A percentile compares a stretch with the other conserved stretches of the same genome.
phyloP scores from a whole-genome alignment of 148 eudicot species.

The Salicornia ramosissima region DNA sequence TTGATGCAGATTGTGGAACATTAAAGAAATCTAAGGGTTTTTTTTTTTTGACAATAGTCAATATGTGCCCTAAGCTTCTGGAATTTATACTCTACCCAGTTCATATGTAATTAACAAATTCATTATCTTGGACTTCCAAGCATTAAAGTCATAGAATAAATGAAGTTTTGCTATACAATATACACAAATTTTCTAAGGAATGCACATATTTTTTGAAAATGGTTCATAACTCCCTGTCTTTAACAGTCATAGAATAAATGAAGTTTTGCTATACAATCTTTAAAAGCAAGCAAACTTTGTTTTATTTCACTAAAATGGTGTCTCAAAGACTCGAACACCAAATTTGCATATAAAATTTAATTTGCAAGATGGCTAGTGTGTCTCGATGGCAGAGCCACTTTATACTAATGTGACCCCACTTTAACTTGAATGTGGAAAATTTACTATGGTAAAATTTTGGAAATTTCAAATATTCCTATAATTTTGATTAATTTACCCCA shows the following conservation, averaged over 20 bases:
- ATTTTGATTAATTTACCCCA: too few species aligned
- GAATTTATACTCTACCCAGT: not conserved
- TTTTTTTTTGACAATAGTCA: not conserved
- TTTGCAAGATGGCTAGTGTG: not conserved
- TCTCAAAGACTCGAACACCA: not conserved
- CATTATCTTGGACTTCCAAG: not conserved
- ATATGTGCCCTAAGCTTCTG: not conserved
- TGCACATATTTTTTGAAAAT: not conserved
- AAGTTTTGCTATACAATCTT: not conserved
- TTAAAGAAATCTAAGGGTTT: not conserved
- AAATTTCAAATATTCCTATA: too few species aligned
- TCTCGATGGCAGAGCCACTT: too few species aligned
- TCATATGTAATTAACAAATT: not conserved
- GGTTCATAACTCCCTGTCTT: not conserved
- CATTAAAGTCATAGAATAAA: too few species aligned
- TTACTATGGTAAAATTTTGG: too few species aligned
- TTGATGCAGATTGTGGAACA: not conserved
- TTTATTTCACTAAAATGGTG: not conserved
- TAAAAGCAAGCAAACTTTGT: not conserved
- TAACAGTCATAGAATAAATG: not conserved
- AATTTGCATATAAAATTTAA: not conserved
- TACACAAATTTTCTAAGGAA: not conserved
- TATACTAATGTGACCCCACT: too few species aligned
- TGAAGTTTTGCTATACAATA: not conserved
- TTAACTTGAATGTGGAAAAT: too few species aligned